These are phyloP conservation scores for Ziziphus jujuba DNA, from an alignment of 306 rosid genomes.

Conservation along the genomic window DNA sequence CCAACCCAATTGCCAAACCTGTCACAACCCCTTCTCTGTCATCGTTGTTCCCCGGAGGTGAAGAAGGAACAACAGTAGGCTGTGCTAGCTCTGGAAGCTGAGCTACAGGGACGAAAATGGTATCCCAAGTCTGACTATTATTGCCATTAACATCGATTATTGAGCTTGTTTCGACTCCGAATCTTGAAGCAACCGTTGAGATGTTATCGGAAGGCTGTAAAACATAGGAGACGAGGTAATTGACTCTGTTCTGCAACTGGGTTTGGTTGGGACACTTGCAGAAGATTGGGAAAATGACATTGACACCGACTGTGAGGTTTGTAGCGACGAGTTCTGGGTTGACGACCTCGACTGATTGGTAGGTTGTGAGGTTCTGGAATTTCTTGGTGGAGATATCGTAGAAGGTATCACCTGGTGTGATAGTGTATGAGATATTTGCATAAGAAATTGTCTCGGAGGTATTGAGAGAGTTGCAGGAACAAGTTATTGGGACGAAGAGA, in stretches of 20 bases:
- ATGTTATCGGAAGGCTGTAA: conserved; percentile 65
- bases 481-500: conserved; percentile 68
- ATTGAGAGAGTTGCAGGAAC: conserved; percentile 63
- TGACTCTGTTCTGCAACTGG: conserved; percentile 20
- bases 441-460: conserved; percentile 49
- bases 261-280: conserved; percentile 69
- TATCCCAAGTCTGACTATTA: conserved; percentile 32
- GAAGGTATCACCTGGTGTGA: conserved; percentile 51
- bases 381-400: conserved; percentile 42
- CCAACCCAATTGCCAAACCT: conserved; percentile 75
- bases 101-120: conserved; percentile 66
- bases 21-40: conserved; percentile 43
- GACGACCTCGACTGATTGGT: conserved; percentile 54
- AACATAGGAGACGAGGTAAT: conserved; percentile 63
- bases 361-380: conserved; percentile 70
- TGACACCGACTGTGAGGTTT: conserved; percentile 45
- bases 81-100: conserved; percentile 60
- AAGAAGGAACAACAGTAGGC: conserved; percentile 33
- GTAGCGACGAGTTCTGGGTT: conserved; percentile 58
- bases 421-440: conserved; percentile 62
- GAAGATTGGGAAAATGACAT: conserved; percentile 60
- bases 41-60: conserved; percentile 25
- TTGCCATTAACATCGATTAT: conserved; percentile 44
- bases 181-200: conserved; percentile 51
- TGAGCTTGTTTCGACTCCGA: conserved; percentile 31